phyloP scores from a whole-genome alignment of 2,329 filamentous ascomycete genomes.

The Sclerotinia sclerotiorum region DNA sequence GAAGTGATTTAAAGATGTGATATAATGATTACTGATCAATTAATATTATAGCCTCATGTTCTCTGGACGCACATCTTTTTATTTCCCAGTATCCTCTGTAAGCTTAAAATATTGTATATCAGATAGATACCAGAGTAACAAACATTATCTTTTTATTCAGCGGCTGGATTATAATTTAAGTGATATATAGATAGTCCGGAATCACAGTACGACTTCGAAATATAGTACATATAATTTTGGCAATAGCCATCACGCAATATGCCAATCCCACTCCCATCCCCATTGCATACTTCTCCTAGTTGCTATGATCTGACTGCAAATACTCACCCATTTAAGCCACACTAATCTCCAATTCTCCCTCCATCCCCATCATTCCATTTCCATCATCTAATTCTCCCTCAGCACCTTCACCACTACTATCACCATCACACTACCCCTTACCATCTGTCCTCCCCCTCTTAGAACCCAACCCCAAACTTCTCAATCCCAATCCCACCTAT shows the following conservation, averaged over 20 bases:
- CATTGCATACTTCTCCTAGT: background rate
- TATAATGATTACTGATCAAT: background rate
- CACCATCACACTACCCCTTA: conserved; percentile 51
- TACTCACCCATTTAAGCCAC: background rate
- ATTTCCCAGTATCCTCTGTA: background rate
- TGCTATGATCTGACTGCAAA: no score
- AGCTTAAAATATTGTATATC: no score
- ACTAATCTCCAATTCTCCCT: background rate
- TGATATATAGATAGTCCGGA: background rate
- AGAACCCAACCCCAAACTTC: conserved; percentile 59
- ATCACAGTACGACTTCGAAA: conserved; percentile 23
- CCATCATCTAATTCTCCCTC: background rate
- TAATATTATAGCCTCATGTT: no score
- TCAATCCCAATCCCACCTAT: conserved; percentile 48
- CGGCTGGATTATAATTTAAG: background rate
- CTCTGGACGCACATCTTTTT: background rate
- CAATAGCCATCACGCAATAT: background rate
- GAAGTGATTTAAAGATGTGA: background rate
- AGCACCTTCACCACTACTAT: conserved; percentile 22
- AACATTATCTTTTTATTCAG: background rate
- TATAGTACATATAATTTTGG: no score
- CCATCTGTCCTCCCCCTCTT: conserved; percentile 59
- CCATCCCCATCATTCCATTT: background rate
- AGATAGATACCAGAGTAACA: background rate
- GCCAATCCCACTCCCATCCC: background rate